Evolutionary conservation across 805 yeast species (phyloP).

Genomic region (Tetrapisispora fleetii): DNA sequence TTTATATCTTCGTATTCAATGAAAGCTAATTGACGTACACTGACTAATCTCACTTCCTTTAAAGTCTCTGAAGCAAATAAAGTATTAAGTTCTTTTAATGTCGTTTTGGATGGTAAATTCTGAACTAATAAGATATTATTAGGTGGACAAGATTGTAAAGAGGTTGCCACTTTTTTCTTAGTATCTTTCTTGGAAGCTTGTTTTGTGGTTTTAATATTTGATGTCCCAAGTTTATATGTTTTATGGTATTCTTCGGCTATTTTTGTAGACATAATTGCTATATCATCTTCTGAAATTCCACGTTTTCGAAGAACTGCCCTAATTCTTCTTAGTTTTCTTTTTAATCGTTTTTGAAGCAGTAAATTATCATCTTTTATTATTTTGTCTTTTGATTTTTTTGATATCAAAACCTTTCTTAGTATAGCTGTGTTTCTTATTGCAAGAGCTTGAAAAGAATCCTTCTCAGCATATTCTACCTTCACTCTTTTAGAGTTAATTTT

Average conservation of each 20-base stretch:
- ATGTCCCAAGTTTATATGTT: background rate
- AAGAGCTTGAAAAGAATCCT: conserved; percentile 17
- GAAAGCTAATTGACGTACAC: conserved; percentile 63
- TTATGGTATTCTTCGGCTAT: background rate
- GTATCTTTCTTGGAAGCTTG: conserved; percentile 2
- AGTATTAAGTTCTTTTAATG: conserved; percentile 33
- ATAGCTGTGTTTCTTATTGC: conserved; percentile 3
- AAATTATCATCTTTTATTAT: conserved; percentile 2
- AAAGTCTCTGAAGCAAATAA: conserved; percentile 52
- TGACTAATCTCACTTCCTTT: conserved; percentile 55
- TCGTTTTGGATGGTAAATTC: conserved; percentile 40
- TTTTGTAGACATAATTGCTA: conserved; percentile 5
- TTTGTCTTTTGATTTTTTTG: conserved; percentile 3
- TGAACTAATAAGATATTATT: conserved; percentile 62
- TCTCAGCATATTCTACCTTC: conserved; percentile 14
- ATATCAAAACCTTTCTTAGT: conserved; percentile 8
- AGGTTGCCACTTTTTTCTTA: conserved; percentile 6
- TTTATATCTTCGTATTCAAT: conserved; percentile 59
- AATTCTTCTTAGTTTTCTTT: conserved; percentile 19
- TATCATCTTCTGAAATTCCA: conserved; percentile 11
- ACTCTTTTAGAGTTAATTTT: conserved; percentile 14
- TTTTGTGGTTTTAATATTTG: background rate
- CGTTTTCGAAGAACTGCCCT: conserved; percentile 15
- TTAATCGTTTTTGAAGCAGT: conserved; percentile 4
- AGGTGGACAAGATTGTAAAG: conserved; percentile 42